phyloP scores from a whole-genome alignment of 805 yeast genomes.

The Lipomyces yamadae region DNA sequence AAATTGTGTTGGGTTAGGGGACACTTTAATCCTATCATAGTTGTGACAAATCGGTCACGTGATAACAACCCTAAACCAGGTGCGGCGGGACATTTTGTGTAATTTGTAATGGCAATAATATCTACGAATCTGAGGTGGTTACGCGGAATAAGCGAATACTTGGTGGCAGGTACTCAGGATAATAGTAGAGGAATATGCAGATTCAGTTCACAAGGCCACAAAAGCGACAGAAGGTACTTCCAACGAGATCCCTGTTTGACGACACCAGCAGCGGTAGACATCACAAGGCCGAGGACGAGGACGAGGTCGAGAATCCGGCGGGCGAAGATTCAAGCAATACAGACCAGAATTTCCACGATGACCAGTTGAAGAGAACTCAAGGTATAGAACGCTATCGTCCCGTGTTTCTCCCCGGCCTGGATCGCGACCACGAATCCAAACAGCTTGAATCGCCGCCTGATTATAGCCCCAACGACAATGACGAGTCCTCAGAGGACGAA shows the following conservation, averaged over 20 bases:
- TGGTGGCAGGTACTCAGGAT: neutral
- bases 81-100: too few species aligned
- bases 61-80: too few species aligned
- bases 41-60: too few species aligned
- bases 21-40: too few species aligned
- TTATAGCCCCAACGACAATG: neutral
- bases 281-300: neutral
- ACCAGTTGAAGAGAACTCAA: neutral
- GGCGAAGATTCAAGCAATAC: neutral
- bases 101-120: too few species aligned
- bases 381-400: slow-evolving; percentile 1
- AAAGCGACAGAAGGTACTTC: slow-evolving; percentile 1
- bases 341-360: neutral
- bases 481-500: slow-evolving; percentile 12
- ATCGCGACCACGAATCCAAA: neutral
- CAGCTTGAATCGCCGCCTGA: neutral
- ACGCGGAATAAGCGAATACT: neutral
- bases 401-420: slow-evolving; percentile 5
- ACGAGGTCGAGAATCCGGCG: neutral
- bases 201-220: slow-evolving; percentile 1
- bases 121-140: too few species aligned
- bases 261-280: neutral
- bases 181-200: neutral
- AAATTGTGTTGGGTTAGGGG: too few species aligned
- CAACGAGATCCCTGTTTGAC: neutral